Percentiles rank a stretch among this genome's conserved stretches.
Conservation (phyloP, 352 stramenopile genomes). For the Phytophthora podocarpi region DNA sequence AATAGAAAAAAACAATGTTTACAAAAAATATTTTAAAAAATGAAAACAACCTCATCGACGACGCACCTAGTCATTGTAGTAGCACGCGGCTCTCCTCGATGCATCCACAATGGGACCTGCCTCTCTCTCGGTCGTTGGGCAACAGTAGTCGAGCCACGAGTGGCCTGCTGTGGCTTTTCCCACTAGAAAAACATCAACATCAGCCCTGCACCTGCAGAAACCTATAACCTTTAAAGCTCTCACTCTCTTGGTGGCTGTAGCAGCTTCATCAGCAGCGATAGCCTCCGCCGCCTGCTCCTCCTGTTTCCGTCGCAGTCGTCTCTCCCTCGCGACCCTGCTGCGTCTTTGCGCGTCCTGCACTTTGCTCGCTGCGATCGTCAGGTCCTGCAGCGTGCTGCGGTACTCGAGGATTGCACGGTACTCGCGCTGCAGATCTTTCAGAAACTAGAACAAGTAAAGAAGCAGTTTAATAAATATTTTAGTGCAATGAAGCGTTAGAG, state of each 20-base stretch:
- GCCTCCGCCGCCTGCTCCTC: constrained; percentile 15
- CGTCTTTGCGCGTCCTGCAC: constrained; percentile 36
- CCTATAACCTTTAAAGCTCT: neutral
- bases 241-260: constrained; percentile 8
- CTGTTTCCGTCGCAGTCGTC: constrained; percentile 16
- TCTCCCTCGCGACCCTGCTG: constrained; percentile 9
- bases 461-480: neutral
- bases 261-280: neutral
- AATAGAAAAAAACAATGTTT: too few relatives aligned
- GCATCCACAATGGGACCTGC: constrained; percentile 20
- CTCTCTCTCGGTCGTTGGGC: constrained; percentile 4
- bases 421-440: constrained; percentile 57
- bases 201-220: neutral
- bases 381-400: constrained; percentile 43
- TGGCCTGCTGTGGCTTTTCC: constrained; percentile 6
- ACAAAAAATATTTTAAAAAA: too few relatives aligned
- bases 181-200: constrained; percentile 3
- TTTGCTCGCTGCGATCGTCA: constrained; percentile 30
- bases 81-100: constrained; percentile 16
- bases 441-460: constrained; percentile 20
- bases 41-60: too few relatives aligned
- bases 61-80: constrained; percentile 18
- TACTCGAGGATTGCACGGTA: constrained; percentile 57
- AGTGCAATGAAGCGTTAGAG: neutral
- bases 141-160: neutral